Evolutionary conservation across 129 eudicot genomes (phyloP), one percentile per base, ranked within the genome.

Genomic region (Lactuca sativa): DNA sequence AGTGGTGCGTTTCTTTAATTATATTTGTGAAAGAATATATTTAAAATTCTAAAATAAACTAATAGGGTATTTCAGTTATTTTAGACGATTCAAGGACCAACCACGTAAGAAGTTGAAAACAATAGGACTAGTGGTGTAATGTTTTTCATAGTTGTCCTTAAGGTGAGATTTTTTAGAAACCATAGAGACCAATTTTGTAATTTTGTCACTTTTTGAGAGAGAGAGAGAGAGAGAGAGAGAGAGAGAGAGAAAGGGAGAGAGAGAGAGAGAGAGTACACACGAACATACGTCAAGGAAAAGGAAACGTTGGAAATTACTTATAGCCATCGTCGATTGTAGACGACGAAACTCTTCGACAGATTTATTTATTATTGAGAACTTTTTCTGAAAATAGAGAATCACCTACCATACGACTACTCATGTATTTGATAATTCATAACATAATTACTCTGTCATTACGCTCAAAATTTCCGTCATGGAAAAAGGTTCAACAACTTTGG

Each of bases 401-500:
- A 12, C 36, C 25, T 25, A 66, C 34, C 70, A 21, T 64, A 64
- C 41, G 56, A 64, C 18, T 43, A 56, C 44, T 41, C 47, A 16
- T 62, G 10, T 37, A n/a, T 62, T 62, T 16, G 25, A 15, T 3
- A 62, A 62, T 62, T 16, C 44, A 15, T 3, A 62, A 62, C 66
- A 47, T 47, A 47, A 43, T 1, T 38, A n/a, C 47, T 36, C 40
- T 62, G 31, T 32, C 70, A 57, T 55, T 43, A 66, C 34, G 33
- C 54, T 49, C 62, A 17, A 0, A 31, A 6, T 40, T 67, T 67
- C 18, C 6, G 7, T 62, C 48, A 88, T 37, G 59, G 72, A 66
- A 89, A 86, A 80, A 90, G 93, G 67, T 90, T 78, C 67, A 86
- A 78, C 64, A 90, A 78, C 62, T 82, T 84, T 59, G 85, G 89